Evolutionary conservation across 495 filamentous ascomycete genomes (phyloP), one percentile per base, ranked within the genome.

Genomic region (Baudoinia panamericana): DNA sequence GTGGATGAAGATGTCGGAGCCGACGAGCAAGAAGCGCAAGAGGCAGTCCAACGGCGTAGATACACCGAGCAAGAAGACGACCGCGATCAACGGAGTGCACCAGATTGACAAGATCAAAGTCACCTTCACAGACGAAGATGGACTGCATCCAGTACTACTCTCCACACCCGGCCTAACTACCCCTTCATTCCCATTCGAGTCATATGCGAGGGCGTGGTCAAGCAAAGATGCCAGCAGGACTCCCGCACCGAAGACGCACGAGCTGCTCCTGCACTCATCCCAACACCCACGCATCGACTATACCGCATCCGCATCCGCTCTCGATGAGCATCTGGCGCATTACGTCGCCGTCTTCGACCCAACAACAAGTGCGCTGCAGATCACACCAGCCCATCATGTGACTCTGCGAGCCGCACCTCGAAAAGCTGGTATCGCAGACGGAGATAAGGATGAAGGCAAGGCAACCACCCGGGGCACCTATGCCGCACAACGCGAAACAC

Each of bases 291-390:
- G 73, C 41, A 59, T 97, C 43, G 83, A 95, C 43, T 54, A 50
- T 23, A 43, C 43, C 23, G 43, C 81, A 41, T 64, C 71, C 11
- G 70, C 73, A 11, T 70, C 72, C 43, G 61, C 61, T 4, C 60
- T 70, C 11, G 75, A 86, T 41, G 67, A 72, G 8, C 61, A 77
- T 30, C 58, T 92, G 41, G 82, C 82, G 51, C 82, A 95, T 60
- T 97, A 92, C 59, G 59, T 94, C 45, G 90, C 82, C 21, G 67
- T 95, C 31, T 84, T 78, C 48, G 84, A 97, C 52, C 80, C 83
- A 0, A 63, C 68, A 30, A 76, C 70, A 5, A 76, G 76, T 29
- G 71, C 75, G 40, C 66, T 95, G 51, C 66, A 88, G 41, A 63
- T 96, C 22, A 62, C 84, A 16, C 75, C 82, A 56, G 80, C 81